A percentile compares a stretch with the other conserved stretches of the same genome.
Conservation (phyloP, 2,329 filamentous ascomycete species). For the Exserohilum turcica region DNA sequence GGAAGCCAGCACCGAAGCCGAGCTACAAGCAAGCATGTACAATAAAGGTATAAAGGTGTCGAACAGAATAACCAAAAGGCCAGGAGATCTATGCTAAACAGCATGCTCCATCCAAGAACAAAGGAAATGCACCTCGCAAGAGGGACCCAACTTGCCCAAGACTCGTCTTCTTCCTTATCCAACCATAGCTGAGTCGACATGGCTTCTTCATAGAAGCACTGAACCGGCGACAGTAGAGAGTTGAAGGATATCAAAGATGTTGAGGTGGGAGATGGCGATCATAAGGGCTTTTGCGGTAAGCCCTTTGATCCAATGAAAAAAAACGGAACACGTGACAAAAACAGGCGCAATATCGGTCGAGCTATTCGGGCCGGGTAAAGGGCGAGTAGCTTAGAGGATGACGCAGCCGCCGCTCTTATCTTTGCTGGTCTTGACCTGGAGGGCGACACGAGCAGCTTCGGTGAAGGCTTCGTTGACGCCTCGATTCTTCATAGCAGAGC, state of each 20-base stretch:
- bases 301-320: background rate
- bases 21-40: constrained; percentile 23
- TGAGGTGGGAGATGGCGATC: background rate
- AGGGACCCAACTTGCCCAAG: background rate
- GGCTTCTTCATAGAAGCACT: constrained; percentile 1
- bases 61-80: constrained; percentile 13
- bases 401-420: constrained; percentile 53
- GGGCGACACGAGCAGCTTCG: constrained; percentile 90
- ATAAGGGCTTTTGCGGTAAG: background rate
- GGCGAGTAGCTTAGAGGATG: constrained; percentile 30
- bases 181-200: constrained; percentile 1
- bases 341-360: constrained; percentile 1
- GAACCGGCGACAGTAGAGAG: background rate
- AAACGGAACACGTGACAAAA: background rate
- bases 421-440: constrained; percentile 61
- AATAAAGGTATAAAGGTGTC: constrained; percentile 22
- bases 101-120: background rate
- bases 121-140: background rate
- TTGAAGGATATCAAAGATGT: background rate
- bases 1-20: constrained; percentile 15
- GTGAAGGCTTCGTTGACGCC: constrained; percentile 99
- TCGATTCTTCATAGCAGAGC: constrained; percentile 96
- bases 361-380: constrained; percentile 11
- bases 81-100: constrained; percentile 15
- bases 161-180: constrained; percentile 1